Base-by-base conservation (phyloP, 2,329 filamentous ascomycete genomes). In the Aspergillus sp. region DNA sequence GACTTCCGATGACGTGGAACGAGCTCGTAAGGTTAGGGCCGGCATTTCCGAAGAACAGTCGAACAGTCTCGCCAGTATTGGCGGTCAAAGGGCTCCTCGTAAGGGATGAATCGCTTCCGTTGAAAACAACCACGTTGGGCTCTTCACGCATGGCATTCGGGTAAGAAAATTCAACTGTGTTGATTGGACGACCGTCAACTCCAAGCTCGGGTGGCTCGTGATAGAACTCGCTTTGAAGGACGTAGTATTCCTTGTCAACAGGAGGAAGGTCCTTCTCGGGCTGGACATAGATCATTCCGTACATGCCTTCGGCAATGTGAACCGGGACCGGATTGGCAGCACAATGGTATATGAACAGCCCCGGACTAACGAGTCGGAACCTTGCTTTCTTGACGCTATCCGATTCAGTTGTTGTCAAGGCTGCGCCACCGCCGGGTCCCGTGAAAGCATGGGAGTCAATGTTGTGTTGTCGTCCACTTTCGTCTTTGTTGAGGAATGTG, bases 141-240 rank as follows among this genome's bases (percentile, higher is more conserved):
- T 73, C 69, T 57, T 75, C 73, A 52, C 69, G 70, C 45, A 74
- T 63, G 2, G 65, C 72, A 24, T 69, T 68, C 9, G 72, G 72
- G 58, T 74, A 75, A 0, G 73, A 75, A 54, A 74, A 75, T 42
- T 75, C 73, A 6, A 76, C 73, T 1, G 58, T 63, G 5, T 64
- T 56, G 2, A 68, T 71, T 0, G 60, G 65, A 7, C 68, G 69
- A 0, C 73, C 73, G 55, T 75, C 60, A 9, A 70, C 73, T n/a
- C 64, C 64, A 1, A 64, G 56, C 53, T 75, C 72, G 0, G 73
- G 73, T 7, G 73, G 71, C 59, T 76, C 73, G 47, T 75, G 71
- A 59, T 75, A 76, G 56, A 74, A 73, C 56, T 75, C 73, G 61
- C 72, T 75, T 60, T 76, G 73, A 68, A 76, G 71, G 18, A 76